phyloP scores from a whole-genome alignment of 768 basidiomycete genomes.

The Strobilomyces dryophilus region DNA sequence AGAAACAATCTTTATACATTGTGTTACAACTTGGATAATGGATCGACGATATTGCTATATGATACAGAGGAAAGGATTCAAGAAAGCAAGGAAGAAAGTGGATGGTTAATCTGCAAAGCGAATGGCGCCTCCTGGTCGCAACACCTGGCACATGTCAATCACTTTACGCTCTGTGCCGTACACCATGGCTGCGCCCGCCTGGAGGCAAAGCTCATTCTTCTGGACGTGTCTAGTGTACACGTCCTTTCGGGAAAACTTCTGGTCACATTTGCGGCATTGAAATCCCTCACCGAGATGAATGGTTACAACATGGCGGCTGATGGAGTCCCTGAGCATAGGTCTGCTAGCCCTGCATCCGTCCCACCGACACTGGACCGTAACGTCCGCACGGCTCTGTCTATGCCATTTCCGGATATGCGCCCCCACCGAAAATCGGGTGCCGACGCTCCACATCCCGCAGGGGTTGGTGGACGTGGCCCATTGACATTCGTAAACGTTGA shows the following conservation, averaged over 20 bases:
- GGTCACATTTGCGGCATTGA: constrained; percentile 1
- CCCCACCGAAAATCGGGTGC: not conserved
- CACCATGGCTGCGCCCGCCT: not conserved
- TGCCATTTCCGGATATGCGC: constrained; percentile 10
- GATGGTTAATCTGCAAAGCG: not conserved
- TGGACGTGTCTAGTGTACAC: constrained; percentile 1
- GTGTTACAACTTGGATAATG: not conserved
- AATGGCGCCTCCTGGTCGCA: not conserved
- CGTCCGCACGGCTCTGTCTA: too few species aligned
- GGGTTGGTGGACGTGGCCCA: constrained; percentile 1
- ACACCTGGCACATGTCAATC: not conserved
- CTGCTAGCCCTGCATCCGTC: not conserved
- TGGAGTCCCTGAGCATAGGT: constrained; percentile 1
- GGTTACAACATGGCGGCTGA: constrained; percentile 3
- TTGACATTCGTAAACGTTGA: constrained; percentile 6
- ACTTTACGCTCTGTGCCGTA: not conserved
- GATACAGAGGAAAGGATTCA: not conserved
- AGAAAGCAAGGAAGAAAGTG: not conserved
- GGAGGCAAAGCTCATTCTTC: not conserved
- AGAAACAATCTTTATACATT: too few species aligned
- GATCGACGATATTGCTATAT: not conserved
- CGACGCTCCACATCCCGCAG: constrained; percentile 10
- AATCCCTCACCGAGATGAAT: constrained; percentile 5
- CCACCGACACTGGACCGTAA: constrained; percentile 1
- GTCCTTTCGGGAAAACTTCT: constrained; percentile 1